A percentile compares a stretch with the other conserved stretches of the same genome.
Conservation (phyloP, 768 basidiomycete species). For the Kwoniella bestiolae region DNA sequence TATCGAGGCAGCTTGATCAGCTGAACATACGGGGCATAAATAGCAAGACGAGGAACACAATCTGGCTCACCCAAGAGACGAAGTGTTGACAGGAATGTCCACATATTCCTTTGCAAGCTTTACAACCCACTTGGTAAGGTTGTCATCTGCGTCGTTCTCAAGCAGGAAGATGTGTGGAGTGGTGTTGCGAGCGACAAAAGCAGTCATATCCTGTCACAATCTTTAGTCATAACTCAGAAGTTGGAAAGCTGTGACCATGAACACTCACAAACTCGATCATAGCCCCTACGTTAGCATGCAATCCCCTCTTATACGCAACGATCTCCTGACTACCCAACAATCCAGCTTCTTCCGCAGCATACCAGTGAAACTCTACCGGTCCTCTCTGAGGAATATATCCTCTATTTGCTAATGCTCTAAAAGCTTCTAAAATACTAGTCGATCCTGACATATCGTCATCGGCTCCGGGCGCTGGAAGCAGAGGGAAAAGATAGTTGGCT, state of each 20-base stretch:
- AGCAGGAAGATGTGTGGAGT: conserved; percentile 31
- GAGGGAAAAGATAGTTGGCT: conserved; percentile 57
- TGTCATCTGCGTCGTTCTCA: conserved; percentile 24
- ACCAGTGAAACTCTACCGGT: conserved; percentile 58
- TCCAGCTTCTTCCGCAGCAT: conserved; percentile 58
- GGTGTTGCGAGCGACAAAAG: conserved; percentile 28
- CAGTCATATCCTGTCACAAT: conserved; percentile 36
- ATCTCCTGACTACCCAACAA: conserved; percentile 78
- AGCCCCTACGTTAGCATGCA: conserved; percentile 69
- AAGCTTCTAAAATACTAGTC: conserved; percentile 52
- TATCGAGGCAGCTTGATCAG: background rate
- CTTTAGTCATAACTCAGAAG: background rate
- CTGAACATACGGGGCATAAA: no score
- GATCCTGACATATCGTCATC: conserved; percentile 58
- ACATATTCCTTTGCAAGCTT: conserved; percentile 35
- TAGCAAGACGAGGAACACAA: no score
- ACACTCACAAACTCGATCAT: conserved; percentile 71
- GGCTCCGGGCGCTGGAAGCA: conserved; percentile 57
- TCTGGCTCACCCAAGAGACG: conserved; percentile 28
- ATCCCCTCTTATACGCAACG: conserved; percentile 70
- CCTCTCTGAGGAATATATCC: conserved; percentile 46
- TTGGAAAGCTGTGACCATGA: background rate
- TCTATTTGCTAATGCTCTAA: conserved; percentile 48
- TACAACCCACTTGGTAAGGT: conserved; percentile 36
- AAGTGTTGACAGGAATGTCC: conserved; percentile 23